Percentiles rank a stretch among this genome's conserved stretches.
phyloP scores from a whole-genome alignment of 164 flowering plant genomes.

The Kalanchoe fedtschenkoi region DNA sequence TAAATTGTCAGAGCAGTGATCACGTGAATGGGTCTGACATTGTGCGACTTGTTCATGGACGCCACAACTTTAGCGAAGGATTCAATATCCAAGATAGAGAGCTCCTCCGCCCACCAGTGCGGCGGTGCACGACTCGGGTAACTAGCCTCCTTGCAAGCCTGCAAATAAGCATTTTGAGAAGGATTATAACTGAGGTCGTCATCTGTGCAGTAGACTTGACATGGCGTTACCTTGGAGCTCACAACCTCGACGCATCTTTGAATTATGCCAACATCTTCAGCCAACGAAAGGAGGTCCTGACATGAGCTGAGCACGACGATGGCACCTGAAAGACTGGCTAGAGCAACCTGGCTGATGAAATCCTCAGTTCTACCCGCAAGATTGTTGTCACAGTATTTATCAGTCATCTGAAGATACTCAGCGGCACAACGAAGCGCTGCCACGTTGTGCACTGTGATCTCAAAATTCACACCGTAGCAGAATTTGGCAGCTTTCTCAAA shows the following conservation, averaged over 20 bases:
- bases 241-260: constrained; percentile 37
- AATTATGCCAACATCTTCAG: constrained; percentile 68
- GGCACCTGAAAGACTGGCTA: constrained; percentile 59
- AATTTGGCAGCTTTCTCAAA: constrained; percentile 88
- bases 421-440: constrained; percentile 68
- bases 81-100: constrained; percentile 37
- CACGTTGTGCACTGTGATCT: constrained; percentile 57
- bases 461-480: constrained; percentile 77
- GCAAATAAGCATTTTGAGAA: not conserved
- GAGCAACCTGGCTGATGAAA: constrained; percentile 59
- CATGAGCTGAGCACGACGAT: constrained; percentile 72
- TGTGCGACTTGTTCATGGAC: constrained; percentile 45
- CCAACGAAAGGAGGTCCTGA: constrained; percentile 53
- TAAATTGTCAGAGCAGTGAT: constrained; percentile 60
- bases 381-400: constrained; percentile 73
- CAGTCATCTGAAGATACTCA: constrained; percentile 79
- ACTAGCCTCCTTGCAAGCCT: constrained; percentile 75
- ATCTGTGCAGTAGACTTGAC: not conserved
- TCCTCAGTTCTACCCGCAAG: constrained; percentile 51
- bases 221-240: constrained; percentile 37
- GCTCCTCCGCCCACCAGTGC: constrained; percentile 92
- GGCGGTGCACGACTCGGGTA: constrained; percentile 74
- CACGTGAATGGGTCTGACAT: constrained; percentile 46
- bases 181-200: not conserved
- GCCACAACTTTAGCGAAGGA: constrained; percentile 41